These are phyloP conservation scores for Lactarius evosmus DNA, from an alignment of 768 basidiomycete genomes.

Conservation along the genomic window DNA sequence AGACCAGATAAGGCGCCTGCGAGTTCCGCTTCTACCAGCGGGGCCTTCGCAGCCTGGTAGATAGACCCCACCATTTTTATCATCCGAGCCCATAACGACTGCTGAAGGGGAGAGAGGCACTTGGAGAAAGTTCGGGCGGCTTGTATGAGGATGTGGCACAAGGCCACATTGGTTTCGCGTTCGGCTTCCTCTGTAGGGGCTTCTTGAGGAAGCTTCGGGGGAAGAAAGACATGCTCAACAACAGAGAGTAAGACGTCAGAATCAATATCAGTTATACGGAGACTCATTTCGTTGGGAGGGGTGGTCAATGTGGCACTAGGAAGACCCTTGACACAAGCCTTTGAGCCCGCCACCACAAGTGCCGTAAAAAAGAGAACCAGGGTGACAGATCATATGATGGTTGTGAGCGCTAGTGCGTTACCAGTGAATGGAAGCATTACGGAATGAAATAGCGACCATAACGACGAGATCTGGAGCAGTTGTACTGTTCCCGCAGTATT, in stretches of 20 bases:
- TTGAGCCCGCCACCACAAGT: not conserved
- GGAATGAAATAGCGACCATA: no score
- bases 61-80: slow-evolving; percentile 6
- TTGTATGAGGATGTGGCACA: slow-evolving; percentile 16
- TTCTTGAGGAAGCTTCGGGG: slow-evolving; percentile 20
- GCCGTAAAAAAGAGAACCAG: not conserved
- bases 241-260: not conserved
- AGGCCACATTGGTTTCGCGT: not conserved
- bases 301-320: not conserved
- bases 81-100: not conserved
- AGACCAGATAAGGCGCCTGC: not conserved
- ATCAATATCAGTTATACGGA: not conserved
- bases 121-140: not conserved
- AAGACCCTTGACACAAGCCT: not conserved
- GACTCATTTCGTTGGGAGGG: not conserved
- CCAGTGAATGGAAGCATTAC: no score
- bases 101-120: not conserved
- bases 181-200: not conserved
- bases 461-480: no score
- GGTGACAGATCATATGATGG: no score
- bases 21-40: not conserved
- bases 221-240: slow-evolving; percentile 18
- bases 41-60: not conserved
- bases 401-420: not conserved
- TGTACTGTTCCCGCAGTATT: no score